Conservation (phyloP, 257 asterid species). For the Verbena officinalis region DNA sequence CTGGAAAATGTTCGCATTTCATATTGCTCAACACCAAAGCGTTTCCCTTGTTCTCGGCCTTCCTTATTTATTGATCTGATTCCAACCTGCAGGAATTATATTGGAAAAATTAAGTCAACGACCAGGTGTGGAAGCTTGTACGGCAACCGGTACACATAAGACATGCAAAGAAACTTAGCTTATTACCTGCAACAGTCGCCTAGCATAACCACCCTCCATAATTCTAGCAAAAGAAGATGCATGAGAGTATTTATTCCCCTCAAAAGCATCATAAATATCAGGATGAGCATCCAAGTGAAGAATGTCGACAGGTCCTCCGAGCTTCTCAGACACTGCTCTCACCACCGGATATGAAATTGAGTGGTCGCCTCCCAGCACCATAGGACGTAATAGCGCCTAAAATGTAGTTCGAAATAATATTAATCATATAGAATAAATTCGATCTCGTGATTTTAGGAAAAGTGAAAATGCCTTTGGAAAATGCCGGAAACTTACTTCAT, state of each 20-base stretch:
- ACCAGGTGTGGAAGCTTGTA: too few relatives aligned
- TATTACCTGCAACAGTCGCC: constrained; percentile 92
- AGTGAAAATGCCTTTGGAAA: constrained; percentile 21
- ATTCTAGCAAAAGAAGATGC: constrained; percentile 97
- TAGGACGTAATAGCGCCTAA: constrained; percentile 86
- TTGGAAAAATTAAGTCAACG: constrained; percentile 12
- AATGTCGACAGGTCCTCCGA: constrained; percentile 94
- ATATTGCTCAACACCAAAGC: constrained; percentile 95
- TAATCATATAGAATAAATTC: not conserved
- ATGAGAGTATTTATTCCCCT: constrained; percentile 95
- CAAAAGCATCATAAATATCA: constrained; percentile 87
- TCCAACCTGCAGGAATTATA: constrained; percentile 73
- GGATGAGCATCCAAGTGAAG: constrained; percentile 99
- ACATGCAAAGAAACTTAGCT: constrained; percentile 17
- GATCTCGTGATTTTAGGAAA: constrained; percentile 17
- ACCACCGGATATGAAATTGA: constrained; percentile 93
- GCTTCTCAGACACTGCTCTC: constrained; percentile 98
- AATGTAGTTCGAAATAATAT: constrained; percentile 19
- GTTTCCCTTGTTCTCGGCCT: constrained; percentile 98
- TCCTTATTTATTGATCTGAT: constrained; percentile 90
- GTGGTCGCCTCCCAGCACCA: constrained; percentile 98
- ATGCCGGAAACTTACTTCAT: constrained; percentile 66
- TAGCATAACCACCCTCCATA: constrained; percentile 99
- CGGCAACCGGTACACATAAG: too few relatives aligned
- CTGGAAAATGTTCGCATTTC: constrained; percentile 94